These are phyloP conservation scores for Plenodomus lindquistii DNA, from an alignment of 2,329 filamentous ascomycete genomes.

Conservation along the genomic window DNA sequence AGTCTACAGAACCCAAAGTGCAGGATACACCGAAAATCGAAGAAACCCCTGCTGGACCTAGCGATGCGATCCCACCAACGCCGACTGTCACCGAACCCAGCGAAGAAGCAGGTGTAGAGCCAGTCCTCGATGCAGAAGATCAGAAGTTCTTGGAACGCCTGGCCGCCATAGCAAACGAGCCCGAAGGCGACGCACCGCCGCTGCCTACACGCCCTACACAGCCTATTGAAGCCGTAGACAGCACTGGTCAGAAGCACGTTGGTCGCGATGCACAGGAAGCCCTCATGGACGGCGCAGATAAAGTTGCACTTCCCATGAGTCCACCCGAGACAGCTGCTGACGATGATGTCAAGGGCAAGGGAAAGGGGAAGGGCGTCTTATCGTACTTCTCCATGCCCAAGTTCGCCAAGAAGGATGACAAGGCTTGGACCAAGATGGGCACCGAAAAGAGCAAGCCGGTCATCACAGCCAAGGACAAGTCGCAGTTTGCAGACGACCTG, in stretches of 20 bases:
- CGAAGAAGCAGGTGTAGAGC: slow-evolving; percentile 36
- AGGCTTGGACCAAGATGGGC: slow-evolving; percentile 7
- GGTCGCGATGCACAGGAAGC: slow-evolving; percentile 52
- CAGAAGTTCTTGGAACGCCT: slow-evolving; percentile 60
- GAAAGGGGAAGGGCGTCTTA: slow-evolving; percentile 42
- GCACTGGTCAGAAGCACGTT: slow-evolving; percentile 38
- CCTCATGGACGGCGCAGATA: slow-evolving; percentile 51
- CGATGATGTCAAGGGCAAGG: slow-evolving; percentile 31
- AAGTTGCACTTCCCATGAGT: slow-evolving; percentile 56
- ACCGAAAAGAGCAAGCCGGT: slow-evolving; percentile 30
- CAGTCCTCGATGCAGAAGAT: slow-evolving; percentile 64
- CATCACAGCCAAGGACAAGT: slow-evolving; percentile 43
- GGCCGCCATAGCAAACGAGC: slow-evolving; percentile 50
- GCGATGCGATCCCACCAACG: slow-evolving; percentile 20
- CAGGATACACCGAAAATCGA: slow-evolving; percentile 16
- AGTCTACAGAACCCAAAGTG: slow-evolving; percentile 9
- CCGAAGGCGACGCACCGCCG: slow-evolving; percentile 47
- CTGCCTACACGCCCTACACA: slow-evolving; percentile 37
- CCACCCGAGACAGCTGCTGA: slow-evolving; percentile 43
- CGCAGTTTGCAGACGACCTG: slow-evolving; percentile 40
- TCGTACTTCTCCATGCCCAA: slow-evolving; percentile 39
- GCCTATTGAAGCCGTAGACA: slow-evolving; percentile 37
- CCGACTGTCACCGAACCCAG: slow-evolving; percentile 28
- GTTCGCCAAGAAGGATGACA: slow-evolving; percentile 38
- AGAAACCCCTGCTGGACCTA: slow-evolving; percentile 27